A percentile compares a stretch with the other conserved stretches of the same genome.
Conservation (phyloP, 2,329 filamentous ascomycete species). For the Fusarium paranaense region DNA sequence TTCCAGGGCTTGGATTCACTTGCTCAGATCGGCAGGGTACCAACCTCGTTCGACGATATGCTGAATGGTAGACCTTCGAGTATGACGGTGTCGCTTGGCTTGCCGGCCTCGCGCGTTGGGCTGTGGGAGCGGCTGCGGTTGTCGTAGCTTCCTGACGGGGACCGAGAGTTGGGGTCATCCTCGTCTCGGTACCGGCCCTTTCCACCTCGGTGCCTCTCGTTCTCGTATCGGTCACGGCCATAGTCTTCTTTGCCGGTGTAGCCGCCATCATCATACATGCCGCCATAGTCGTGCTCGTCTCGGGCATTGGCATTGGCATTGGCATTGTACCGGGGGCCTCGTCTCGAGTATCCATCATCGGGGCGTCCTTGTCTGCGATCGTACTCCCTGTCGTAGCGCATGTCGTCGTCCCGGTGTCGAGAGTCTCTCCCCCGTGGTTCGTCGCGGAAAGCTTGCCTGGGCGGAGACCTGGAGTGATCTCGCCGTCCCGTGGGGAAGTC, state of each 20-base stretch:
- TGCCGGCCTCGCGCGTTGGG: slow-evolving; percentile 52
- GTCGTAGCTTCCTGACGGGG: slow-evolving; percentile 41
- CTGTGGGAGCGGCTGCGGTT: slow-evolving; percentile 51
- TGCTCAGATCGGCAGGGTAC: slow-evolving; percentile 45
- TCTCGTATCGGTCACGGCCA: slow-evolving; percentile 38
- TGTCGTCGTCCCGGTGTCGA: slow-evolving; percentile 41
- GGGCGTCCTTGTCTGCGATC: slow-evolving; percentile 43
- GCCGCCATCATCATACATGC: slow-evolving; percentile 53
- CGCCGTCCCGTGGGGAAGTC: slow-evolving; percentile 59
- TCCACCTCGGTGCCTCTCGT: slow-evolving; percentile 31
- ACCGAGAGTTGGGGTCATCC: slow-evolving; percentile 39
- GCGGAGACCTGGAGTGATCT: slow-evolving; percentile 58
- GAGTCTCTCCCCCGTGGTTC: slow-evolving; percentile 47
- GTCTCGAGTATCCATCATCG: slow-evolving; percentile 42
- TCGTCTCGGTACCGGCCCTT: slow-evolving; percentile 35
- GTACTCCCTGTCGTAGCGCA: slow-evolving; percentile 39
- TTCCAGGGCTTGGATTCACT: slow-evolving; percentile 11
- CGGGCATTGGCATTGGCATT: slow-evolving; percentile 32
- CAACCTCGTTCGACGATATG: slow-evolving; percentile 64
- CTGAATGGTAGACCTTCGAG: slow-evolving; percentile 65
- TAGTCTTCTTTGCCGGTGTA: slow-evolving; percentile 45
- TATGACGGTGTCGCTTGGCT: slow-evolving; percentile 64
- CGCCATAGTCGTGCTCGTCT: slow-evolving; percentile 50
- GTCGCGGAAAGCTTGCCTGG: slow-evolving; percentile 53
- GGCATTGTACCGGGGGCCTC: slow-evolving; percentile 40